These are phyloP conservation scores for Cenchrus americanus DNA, from an alignment of 176 grass and related monocot species.

Conservation along the genomic window DNA sequence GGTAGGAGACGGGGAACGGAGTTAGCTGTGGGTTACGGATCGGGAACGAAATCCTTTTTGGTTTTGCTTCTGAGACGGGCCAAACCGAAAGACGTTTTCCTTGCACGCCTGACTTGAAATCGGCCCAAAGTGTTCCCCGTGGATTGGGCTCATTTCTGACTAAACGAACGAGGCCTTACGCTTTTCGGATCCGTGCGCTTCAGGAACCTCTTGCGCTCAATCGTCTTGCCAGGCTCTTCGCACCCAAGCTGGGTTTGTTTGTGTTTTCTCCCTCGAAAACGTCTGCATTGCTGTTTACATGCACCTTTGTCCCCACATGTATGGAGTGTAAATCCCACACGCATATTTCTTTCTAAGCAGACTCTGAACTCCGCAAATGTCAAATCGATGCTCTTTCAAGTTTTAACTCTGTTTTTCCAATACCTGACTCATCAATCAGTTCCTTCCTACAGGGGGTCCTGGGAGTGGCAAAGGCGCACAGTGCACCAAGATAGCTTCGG, in stretches of 20 bases:
- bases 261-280: not conserved
- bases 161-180: too few species aligned
- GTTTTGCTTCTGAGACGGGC: too few species aligned
- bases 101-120: too few species aligned
- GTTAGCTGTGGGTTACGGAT: too few species aligned
- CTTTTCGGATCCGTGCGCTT: not conserved
- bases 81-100: too few species aligned
- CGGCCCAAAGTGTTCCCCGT: too few species aligned
- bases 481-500: slow-evolving; percentile 81
- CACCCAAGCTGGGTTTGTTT: slow-evolving; percentile 36
- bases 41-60: too few species aligned
- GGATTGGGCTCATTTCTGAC: too few species aligned
- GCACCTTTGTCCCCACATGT: not conserved
- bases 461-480: slow-evolving; percentile 97
- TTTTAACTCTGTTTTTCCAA: not conserved
- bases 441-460: slow-evolving; percentile 61
- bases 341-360: not conserved
- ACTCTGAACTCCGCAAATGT: not conserved
- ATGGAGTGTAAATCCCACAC: not conserved
- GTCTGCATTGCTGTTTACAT: not conserved
- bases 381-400: not conserved
- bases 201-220: slow-evolving; percentile 35
- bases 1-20: too few species aligned
- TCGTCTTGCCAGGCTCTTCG: slow-evolving; percentile 38
- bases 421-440: not conserved